Evolutionary conservation across 352 stramenopile genomes (phyloP).

Genomic region (Pythium apleroticum): DNA sequence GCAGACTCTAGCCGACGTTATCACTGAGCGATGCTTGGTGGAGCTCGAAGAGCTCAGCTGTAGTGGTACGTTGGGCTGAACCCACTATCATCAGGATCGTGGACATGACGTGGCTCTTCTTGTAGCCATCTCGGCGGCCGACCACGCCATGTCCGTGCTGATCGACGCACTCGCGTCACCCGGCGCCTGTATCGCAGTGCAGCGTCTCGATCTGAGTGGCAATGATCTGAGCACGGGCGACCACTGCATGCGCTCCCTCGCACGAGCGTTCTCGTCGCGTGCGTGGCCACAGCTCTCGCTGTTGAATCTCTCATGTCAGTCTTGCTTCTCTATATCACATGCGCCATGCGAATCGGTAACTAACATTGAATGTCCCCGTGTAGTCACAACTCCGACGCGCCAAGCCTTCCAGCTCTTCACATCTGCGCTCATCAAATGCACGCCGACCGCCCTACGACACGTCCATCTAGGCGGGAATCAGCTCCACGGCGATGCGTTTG

Average conservation of each 20-base stretch:
- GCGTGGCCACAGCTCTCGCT: slow-evolving; percentile 16
- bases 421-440: background rate
- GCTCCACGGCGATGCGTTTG: slow-evolving; percentile 12
- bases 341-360: background rate
- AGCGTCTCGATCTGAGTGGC: slow-evolving; percentile 25
- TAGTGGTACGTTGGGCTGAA: slow-evolving; percentile 27
- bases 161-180: slow-evolving; percentile 6
- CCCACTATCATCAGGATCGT: background rate
- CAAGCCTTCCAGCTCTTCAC: slow-evolving; percentile 13
- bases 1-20: slow-evolving; percentile 30
- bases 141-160: slow-evolving; percentile 9
- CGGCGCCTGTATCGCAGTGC: background rate
- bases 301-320: slow-evolving; percentile 32
- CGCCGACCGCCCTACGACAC: background rate
- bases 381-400: slow-evolving; percentile 16
- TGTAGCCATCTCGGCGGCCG: slow-evolving; percentile 17
- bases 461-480: slow-evolving; percentile 16
- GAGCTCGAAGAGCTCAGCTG: slow-evolving; percentile 38
- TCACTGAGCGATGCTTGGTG: slow-evolving; percentile 17
- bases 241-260: slow-evolving; percentile 4
- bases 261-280: background rate
- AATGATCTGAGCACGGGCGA: slow-evolving; percentile 20
- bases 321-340: background rate
- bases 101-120: background rate
- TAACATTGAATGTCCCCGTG: background rate